A percentile compares a stretch with the other conserved stretches of the same genome.
Evolutionary conservation across 1,139 yeast genomes (phyloP).

Genomic region (Suhomyces maxii): DNA sequence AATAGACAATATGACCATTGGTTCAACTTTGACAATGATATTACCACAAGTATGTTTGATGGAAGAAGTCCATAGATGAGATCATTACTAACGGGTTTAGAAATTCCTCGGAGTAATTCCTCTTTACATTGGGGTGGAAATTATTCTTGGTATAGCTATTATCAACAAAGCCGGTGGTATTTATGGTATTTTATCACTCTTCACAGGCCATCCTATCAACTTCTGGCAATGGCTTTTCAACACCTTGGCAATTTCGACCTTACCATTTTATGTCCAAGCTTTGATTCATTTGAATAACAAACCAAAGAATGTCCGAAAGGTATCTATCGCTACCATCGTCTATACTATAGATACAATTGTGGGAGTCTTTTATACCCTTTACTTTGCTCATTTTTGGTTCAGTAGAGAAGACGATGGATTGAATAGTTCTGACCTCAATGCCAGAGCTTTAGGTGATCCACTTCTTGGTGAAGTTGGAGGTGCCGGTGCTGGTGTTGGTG

Average conservation of each 20-base stretch:
- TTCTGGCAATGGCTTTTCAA: constrained; percentile 84
- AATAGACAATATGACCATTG: constrained; percentile 14
- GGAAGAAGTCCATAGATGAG: background rate
- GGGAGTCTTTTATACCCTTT: constrained; percentile 68
- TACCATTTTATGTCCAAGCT: constrained; percentile 70
- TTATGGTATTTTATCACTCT: constrained; percentile 80
- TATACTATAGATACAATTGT: constrained; percentile 67
- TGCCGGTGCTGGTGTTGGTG: background rate
- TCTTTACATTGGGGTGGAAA: constrained; percentile 82
- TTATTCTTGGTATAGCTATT: constrained; percentile 74
- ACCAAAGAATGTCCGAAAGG: constrained; percentile 37
- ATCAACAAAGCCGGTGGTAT: constrained; percentile 88
- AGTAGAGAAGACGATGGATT: constrained; percentile 36
- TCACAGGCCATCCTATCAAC: constrained; percentile 87
- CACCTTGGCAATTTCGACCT: constrained; percentile 57
- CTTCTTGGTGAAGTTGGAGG: too few relatives aligned
- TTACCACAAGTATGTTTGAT: constrained; percentile 28
- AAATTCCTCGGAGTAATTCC: constrained; percentile 67
- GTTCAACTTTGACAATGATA: constrained; percentile 17
- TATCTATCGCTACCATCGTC: constrained; percentile 62
- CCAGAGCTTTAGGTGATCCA: constrained; percentile 2
- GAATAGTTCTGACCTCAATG: background rate
- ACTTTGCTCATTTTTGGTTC: constrained; percentile 79
- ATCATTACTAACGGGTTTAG: constrained; percentile 21
- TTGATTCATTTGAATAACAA: constrained; percentile 41